A percentile compares a stretch with the other conserved stretches of the same genome.
phyloP scores from a whole-genome alignment of 2,329 filamentous ascomycete genomes.

The Dichotomopilus funicola region DNA sequence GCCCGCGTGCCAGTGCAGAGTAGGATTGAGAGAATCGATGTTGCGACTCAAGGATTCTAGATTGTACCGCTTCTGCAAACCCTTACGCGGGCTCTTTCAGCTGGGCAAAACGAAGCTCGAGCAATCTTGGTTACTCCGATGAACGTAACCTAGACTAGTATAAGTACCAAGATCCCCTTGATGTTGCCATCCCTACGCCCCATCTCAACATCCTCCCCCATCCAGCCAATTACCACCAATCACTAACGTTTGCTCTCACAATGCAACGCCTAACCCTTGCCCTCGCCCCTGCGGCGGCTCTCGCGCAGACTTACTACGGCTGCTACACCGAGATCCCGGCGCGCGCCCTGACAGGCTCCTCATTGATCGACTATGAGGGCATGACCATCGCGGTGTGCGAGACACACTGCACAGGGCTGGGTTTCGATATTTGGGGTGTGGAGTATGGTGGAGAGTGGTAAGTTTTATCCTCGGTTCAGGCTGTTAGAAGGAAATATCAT shows the following conservation, averaged over 20 bases:
- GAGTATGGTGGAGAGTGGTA: constrained; percentile 22
- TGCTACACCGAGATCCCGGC: constrained; percentile 19
- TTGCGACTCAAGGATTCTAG: too few species aligned
- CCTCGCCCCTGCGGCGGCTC: constrained; percentile 10
- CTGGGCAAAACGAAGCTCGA: too few species aligned
- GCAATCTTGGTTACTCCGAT: too few species aligned
- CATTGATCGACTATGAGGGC: constrained; percentile 5
- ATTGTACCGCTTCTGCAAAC: too few species aligned
- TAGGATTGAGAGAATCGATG: too few species aligned
- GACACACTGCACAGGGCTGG: constrained; percentile 11
- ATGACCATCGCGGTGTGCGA: constrained; percentile 18
- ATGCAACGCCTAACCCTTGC: constrained; percentile 9
- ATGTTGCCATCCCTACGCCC: constrained; percentile 8
- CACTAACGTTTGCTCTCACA: not conserved
- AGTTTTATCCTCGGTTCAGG: not conserved
- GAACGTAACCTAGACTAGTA: too few species aligned
- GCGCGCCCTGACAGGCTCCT: constrained; percentile 14
- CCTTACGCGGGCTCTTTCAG: too few species aligned
- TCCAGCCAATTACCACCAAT: too few species aligned
- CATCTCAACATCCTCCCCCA: constrained; percentile 5
- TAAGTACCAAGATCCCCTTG: not conserved
- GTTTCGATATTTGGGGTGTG: constrained; percentile 15
- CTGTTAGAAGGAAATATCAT: not conserved
- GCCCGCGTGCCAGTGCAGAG: too few species aligned
- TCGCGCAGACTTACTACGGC: constrained; percentile 18